These are phyloP conservation scores for Erysimum pusillum DNA, from an alignment of 441 rosid species.

Conservation along the genomic window DNA sequence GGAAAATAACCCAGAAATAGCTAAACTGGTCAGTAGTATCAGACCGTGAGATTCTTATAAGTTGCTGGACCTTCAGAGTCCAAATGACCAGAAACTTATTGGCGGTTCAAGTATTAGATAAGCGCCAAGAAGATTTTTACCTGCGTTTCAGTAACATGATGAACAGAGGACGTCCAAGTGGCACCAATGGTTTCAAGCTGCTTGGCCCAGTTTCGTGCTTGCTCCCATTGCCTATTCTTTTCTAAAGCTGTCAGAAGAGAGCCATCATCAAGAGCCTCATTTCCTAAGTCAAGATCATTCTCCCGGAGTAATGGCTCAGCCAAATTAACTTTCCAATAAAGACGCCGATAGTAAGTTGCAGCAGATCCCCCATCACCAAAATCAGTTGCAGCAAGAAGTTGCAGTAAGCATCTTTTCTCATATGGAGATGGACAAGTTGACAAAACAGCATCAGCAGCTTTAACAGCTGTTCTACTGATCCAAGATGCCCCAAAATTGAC, in stretches of 20 bases:
- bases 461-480: constrained; percentile 89
- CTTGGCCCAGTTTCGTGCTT: constrained; percentile 98
- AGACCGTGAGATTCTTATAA: constrained; percentile 33
- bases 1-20: constrained; percentile 25
- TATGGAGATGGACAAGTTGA: constrained; percentile 96
- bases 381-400: constrained; percentile 93
- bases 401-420: constrained; percentile 93
- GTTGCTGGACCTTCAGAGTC: constrained; percentile 36
- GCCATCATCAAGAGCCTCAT: constrained; percentile 90
- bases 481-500: constrained; percentile 75
- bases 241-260: constrained; percentile 88
- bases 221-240: constrained; percentile 93
- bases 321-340: constrained; percentile 94
- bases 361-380: constrained; percentile 95
- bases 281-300: constrained; percentile 77
- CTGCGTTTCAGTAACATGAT: constrained; percentile 98
- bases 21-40: constrained; percentile 29
- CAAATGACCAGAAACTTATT: constrained; percentile 31
- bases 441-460: constrained; percentile 94
- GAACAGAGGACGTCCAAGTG: constrained; percentile 88
- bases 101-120: constrained; percentile 27
- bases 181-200: constrained; percentile 93
- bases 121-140: constrained; percentile 55
- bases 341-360: constrained; percentile 77
- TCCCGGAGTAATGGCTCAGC: constrained; percentile 92